These are phyloP conservation scores for Pseudocercospora cruenta DNA, from an alignment of 2,329 filamentous ascomycete genomes.

Conservation along the genomic window DNA sequence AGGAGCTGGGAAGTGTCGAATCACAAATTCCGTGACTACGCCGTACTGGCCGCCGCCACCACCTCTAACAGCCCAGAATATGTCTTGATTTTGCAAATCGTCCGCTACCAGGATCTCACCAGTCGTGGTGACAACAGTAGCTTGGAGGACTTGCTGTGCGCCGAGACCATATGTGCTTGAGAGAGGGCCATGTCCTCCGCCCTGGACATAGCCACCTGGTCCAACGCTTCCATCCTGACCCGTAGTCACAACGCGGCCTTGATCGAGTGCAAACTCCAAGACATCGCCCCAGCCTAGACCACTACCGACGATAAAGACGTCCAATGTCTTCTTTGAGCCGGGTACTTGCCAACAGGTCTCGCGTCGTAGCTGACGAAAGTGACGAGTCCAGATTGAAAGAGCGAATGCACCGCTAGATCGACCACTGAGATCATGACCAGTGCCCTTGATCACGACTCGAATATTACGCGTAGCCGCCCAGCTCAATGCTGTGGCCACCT, in stretches of 20 bases:
- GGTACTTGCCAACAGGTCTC: conserved; percentile 12
- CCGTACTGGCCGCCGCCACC: conserved; percentile 64
- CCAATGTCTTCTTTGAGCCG: conserved; percentile 12
- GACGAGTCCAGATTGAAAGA: conserved; percentile 25
- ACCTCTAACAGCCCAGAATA: conserved; percentile 67
- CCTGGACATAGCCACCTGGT: conserved; percentile 62
- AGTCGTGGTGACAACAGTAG: conserved; percentile 50
- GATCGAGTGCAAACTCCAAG: conserved; percentile 23
- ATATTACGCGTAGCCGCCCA: conserved; percentile 28
- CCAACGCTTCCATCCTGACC: conserved; percentile 24
- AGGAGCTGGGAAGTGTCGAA: conserved; percentile 35
- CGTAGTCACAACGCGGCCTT: conserved; percentile 24
- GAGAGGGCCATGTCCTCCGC: conserved; percentile 62
- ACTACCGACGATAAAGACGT: conserved; percentile 33
- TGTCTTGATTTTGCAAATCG: conserved; percentile 52
- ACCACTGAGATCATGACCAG: conserved; percentile 27
- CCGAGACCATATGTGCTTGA: conserved; percentile 59
- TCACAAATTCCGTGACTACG: conserved; percentile 52
- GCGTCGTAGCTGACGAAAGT: conserved; percentile 17
- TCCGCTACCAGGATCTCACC: conserved; percentile 55
- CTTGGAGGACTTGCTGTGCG: conserved; percentile 61
- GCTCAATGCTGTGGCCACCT: conserved; percentile 37
- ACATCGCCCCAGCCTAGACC: conserved; percentile 31
- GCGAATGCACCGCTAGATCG: conserved; percentile 24
- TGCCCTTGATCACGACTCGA: conserved; percentile 25